phyloP scores from a whole-genome alignment of 1,139 yeast species.

The Wickerhamomyces sp. region DNA sequence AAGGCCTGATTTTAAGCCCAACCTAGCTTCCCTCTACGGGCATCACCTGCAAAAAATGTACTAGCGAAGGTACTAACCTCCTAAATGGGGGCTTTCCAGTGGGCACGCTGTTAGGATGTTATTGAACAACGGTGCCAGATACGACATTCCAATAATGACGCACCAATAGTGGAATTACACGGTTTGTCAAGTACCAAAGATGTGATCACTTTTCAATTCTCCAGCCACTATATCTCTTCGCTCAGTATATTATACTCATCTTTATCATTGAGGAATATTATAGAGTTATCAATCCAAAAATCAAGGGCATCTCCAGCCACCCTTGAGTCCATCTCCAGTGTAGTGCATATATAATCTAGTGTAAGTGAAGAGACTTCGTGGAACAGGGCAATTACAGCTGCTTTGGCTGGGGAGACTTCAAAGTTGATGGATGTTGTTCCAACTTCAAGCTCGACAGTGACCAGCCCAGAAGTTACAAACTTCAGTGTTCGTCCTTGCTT shows the following conservation, averaged over 20 bases:
- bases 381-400: conserved; percentile 57
- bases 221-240: too few relatives aligned
- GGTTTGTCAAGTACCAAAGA: too few relatives aligned
- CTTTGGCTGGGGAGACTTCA: conserved; percentile 65
- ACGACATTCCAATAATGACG: too few relatives aligned
- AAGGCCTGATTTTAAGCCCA: too few relatives aligned
- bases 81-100: too few relatives aligned
- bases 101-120: too few relatives aligned
- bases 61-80: too few relatives aligned
- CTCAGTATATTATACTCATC: background rate
- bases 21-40: too few relatives aligned
- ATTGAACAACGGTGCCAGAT: too few relatives aligned
- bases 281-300: conserved; percentile 54
- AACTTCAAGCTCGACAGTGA: conserved; percentile 52
- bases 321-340: conserved; percentile 25
- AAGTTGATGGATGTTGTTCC: conserved; percentile 37
- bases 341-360: conserved; percentile 26
- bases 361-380: conserved; percentile 32
- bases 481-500: conserved; percentile 58
- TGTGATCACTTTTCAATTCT: background rate
- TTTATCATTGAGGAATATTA: conserved; percentile 30
- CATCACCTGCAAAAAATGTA: too few relatives aligned
- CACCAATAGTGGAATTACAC: too few relatives aligned
- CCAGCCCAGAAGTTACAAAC: conserved; percentile 60
- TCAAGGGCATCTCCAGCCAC: conserved; percentile 34